Conservation (phyloP, 805 yeast genomes). For the Ogataea methanolica region DNA sequence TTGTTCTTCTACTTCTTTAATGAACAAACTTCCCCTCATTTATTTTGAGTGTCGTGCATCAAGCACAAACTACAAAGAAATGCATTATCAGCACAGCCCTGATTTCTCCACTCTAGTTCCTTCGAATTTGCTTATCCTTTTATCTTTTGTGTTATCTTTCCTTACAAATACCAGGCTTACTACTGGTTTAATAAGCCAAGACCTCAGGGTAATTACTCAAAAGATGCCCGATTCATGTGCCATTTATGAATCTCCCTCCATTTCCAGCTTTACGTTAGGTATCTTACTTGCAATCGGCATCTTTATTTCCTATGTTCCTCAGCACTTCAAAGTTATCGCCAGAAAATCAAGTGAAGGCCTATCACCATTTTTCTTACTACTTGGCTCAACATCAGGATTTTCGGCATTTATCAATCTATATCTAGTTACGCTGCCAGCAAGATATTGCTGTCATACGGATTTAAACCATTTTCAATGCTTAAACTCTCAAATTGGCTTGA, state of each 20-base stretch:
- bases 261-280: conserved; percentile 44
- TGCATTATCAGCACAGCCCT: too few relatives aligned
- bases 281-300: conserved; percentile 60
- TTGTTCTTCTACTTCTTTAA: background rate
- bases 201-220: background rate
- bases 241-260: conserved; percentile 46
- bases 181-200: background rate
- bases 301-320: conserved; percentile 69
- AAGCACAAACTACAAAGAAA: too few relatives aligned
- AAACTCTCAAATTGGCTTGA: conserved; percentile 58
- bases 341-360: conserved; percentile 73
- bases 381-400: conserved; percentile 68
- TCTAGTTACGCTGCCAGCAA: conserved; percentile 54
- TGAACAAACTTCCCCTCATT: background rate
- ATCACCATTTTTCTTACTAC: conserved; percentile 63
- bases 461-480: conserved; percentile 54
- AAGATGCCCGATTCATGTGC: conserved; percentile 28
- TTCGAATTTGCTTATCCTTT: too few relatives aligned
- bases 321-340: conserved; percentile 53
- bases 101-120: too few relatives aligned
- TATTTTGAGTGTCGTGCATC: background rate
- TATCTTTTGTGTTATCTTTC: too few relatives aligned
- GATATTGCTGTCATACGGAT: conserved; percentile 50
- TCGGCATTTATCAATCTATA: conserved; percentile 64
- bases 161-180: too few relatives aligned